phyloP scores from a whole-genome alignment of 225 moss, liverwort and hornwort species.

The Lunularia cruciata region DNA sequence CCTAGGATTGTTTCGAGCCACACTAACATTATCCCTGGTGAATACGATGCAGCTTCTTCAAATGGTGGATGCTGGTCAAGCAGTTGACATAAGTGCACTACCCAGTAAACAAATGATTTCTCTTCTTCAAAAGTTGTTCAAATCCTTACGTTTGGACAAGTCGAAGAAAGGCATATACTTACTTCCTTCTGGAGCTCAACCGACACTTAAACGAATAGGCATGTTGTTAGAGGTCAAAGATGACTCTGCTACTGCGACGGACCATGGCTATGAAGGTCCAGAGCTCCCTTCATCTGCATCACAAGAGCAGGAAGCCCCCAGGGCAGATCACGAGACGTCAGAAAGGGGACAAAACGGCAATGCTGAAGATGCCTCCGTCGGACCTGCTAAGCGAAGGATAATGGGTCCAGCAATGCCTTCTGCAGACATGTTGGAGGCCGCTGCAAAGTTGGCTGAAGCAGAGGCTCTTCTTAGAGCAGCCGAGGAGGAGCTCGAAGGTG shows the following conservation, averaged over 20 bases:
- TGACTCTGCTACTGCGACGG: background rate
- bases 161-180: constrained; percentile 53
- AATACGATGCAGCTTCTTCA: constrained; percentile 81
- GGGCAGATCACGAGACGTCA: constrained; percentile 1
- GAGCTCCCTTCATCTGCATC: constrained; percentile 12
- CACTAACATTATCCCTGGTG: no score
- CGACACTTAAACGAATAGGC: constrained; percentile 58
- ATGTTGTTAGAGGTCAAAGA: constrained; percentile 31
- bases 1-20: no score
- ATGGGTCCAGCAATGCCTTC: constrained; percentile 95
- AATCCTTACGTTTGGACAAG: constrained; percentile 46
- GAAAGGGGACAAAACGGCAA: constrained; percentile 2
- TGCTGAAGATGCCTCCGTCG: constrained; percentile 7
- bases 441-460: constrained; percentile 80
- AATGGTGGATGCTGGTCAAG: constrained; percentile 74
- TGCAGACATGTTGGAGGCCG: constrained; percentile 81
- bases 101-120: constrained; percentile 58
- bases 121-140: constrained; percentile 65
- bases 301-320: background rate
- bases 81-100: constrained; percentile 76
- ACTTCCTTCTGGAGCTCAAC: constrained; percentile 49
- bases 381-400: constrained; percentile 46
- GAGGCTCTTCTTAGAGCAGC: constrained; percentile 81
- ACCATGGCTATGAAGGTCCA: constrained; percentile 15
- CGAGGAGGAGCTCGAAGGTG: constrained; percentile 74